These are phyloP conservation scores for Boletus rufocinnamomeus DNA, from an alignment of 768 basidiomycete genomes.

Conservation along the genomic window DNA sequence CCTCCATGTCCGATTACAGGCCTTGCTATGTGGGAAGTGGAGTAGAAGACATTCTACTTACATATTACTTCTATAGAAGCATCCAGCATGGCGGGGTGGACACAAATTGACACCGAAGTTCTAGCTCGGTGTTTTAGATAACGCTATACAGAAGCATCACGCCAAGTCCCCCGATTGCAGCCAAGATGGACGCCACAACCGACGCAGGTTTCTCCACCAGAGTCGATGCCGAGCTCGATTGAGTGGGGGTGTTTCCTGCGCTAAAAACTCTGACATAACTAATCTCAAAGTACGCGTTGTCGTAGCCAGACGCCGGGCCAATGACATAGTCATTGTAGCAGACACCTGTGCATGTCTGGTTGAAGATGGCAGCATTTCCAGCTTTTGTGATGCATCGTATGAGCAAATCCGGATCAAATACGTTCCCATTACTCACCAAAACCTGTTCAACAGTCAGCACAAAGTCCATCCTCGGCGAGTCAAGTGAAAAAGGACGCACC, in stretches of 20 bases:
- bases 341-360: conserved; percentile 58
- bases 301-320: conserved; percentile 59
- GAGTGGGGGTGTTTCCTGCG: conserved; percentile 24
- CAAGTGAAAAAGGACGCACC: conserved; percentile 38
- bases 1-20: not conserved
- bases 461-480: conserved; percentile 13
- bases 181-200: conserved; percentile 14
- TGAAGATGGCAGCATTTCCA: conserved; percentile 52
- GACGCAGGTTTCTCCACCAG: conserved; percentile 1
- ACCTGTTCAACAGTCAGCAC: conserved; percentile 28
- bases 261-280: conserved; percentile 56
- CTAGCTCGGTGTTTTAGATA: too few relatives aligned
- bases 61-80: too few relatives aligned
- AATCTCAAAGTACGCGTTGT: conserved; percentile 74
- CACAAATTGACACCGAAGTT: too few relatives aligned
- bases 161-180: conserved; percentile 18
- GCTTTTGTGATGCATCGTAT: conserved; percentile 39
- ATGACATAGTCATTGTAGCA: conserved; percentile 75
- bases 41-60: not conserved
- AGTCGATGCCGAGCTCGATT: conserved; percentile 14
- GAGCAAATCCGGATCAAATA: conserved; percentile 8
- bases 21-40: not conserved
- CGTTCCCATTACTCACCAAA: conserved; percentile 29
- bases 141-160: conserved; percentile 13
- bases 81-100: too few relatives aligned